Conservation (phyloP, 2,329 filamentous ascomycete genomes). For the Arthrobotrys conoides region DNA sequence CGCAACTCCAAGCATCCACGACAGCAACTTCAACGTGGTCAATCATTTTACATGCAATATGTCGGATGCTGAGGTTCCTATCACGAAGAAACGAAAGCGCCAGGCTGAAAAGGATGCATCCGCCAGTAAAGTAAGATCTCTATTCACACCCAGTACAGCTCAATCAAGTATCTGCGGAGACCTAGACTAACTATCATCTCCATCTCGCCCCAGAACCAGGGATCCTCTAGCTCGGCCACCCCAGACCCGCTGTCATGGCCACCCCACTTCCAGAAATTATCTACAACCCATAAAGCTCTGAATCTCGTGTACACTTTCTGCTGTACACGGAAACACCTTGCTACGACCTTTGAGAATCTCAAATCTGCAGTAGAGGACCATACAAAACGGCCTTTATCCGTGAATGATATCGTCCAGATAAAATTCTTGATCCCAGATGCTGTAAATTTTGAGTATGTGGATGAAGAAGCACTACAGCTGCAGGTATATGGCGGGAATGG, state of each 20-base stretch:
- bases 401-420: conserved; percentile 87
- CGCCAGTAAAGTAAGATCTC: conserved; percentile 4
- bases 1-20: background rate
- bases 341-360: conserved; percentile 92
- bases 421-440: conserved; percentile 82
- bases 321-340: conserved; percentile 89
- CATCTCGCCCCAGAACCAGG: background rate
- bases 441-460: conserved; percentile 87
- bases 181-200: background rate
- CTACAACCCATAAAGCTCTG: conserved; percentile 83
- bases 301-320: conserved; percentile 97
- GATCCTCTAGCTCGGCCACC: background rate
- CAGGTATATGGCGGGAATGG: conserved; percentile 73
- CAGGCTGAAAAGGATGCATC: background rate
- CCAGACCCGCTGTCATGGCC: conserved; percentile 74
- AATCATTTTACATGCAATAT: background rate
- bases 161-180: too few species aligned
- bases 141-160: too few species aligned
- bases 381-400: conserved; percentile 77
- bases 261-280: conserved; percentile 78
- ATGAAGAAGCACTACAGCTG: conserved; percentile 85
- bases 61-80: conserved; percentile 11
- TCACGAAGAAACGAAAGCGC: conserved; percentile 38
- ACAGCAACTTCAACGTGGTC: background rate
- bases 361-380: conserved; percentile 87